A percentile compares a stretch with the other conserved stretches of the same genome.
Conservation (phyloP, 345 rosid genomes). For the rapeseed (Brassica napus) region DNA sequence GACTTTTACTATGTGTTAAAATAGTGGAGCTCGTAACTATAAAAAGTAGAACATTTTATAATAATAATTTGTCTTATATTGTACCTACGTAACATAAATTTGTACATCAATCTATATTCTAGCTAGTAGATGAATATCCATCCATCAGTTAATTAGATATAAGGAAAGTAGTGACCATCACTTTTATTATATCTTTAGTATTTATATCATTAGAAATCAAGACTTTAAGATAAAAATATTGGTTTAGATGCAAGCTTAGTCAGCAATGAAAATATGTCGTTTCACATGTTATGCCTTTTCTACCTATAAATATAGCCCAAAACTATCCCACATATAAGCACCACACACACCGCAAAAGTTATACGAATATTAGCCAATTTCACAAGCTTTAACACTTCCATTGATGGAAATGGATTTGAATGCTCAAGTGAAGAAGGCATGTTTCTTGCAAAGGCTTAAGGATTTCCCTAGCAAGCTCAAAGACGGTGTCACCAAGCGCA, state of each 20-base stretch:
- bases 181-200: background rate
- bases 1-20: conserved; percentile 24
- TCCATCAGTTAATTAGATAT: conserved; percentile 29
- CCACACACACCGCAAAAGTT: conserved; percentile 14
- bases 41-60: background rate
- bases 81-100: background rate
- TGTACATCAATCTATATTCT: conserved; percentile 23
- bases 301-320: conserved; percentile 51
- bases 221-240: conserved; percentile 11
- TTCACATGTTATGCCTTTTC: conserved; percentile 26
- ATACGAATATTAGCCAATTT: conserved; percentile 14
- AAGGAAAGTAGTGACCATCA: conserved; percentile 23
- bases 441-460: conserved; percentile 35
- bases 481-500: conserved; percentile 28
- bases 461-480: conserved; percentile 37
- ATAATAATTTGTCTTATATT: background rate
- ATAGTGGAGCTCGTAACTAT: conserved; percentile 31
- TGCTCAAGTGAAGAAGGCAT: conserved; percentile 37
- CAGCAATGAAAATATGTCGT: conserved; percentile 46
- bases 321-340: conserved; percentile 32
- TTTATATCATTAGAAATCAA: conserved; percentile 2
- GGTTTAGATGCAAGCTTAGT: conserved; percentile 37
- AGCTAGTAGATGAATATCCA: conserved; percentile 20
- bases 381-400: conserved; percentile 4
- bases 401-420: conserved; percentile 45